These are phyloP conservation scores for Cryptosporidium bovis DNA, from an alignment of 169 alveolate genomes.

Conservation along the genomic window DNA sequence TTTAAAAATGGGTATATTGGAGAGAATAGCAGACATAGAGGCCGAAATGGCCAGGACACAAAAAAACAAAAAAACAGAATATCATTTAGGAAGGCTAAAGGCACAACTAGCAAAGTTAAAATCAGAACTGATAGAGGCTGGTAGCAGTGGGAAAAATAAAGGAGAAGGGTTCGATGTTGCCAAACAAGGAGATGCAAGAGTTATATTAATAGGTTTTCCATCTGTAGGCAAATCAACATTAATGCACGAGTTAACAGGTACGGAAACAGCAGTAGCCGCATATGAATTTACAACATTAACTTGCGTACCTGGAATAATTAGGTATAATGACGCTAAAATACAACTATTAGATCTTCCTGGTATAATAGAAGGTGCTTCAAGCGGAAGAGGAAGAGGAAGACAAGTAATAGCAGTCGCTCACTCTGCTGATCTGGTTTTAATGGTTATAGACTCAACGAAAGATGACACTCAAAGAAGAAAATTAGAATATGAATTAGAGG, in stretches of 20 bases:
- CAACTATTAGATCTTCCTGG: slow-evolving; percentile 96
- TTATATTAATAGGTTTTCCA: slow-evolving; percentile 92
- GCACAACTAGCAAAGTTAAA: slow-evolving; percentile 88
- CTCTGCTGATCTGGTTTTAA: slow-evolving; percentile 87
- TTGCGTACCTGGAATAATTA: slow-evolving; percentile 90
- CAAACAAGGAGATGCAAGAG: slow-evolving; percentile 91
- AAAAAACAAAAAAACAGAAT: slow-evolving; percentile 90
- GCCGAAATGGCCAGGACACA: slow-evolving; percentile 92
- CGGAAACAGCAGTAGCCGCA: slow-evolving; percentile 88
- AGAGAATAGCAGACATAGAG: slow-evolving; percentile 89
- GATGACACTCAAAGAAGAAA: slow-evolving; percentile 86
- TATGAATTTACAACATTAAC: slow-evolving; percentile 91
- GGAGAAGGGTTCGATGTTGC: slow-evolving; percentile 92
- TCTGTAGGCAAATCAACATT: slow-evolving; percentile 91
- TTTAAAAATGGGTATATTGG: slow-evolving; percentile 75
- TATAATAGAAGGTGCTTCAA: slow-evolving; percentile 96
- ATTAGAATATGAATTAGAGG: slow-evolving; percentile 86
- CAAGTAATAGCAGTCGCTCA: slow-evolving; percentile 93
- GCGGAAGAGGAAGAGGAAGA: slow-evolving; percentile 96
- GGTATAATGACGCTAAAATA: slow-evolving; percentile 90
- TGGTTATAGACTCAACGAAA: slow-evolving; percentile 81
- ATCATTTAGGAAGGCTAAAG: slow-evolving; percentile 89
- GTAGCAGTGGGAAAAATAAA: slow-evolving; percentile 77
- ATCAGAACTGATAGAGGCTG: slow-evolving; percentile 85
- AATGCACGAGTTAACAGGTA: slow-evolving; percentile 84